Base-by-base conservation (phyloP, 2,329 filamentous ascomycete species). In the Beauveria scarabaeidicola region DNA sequence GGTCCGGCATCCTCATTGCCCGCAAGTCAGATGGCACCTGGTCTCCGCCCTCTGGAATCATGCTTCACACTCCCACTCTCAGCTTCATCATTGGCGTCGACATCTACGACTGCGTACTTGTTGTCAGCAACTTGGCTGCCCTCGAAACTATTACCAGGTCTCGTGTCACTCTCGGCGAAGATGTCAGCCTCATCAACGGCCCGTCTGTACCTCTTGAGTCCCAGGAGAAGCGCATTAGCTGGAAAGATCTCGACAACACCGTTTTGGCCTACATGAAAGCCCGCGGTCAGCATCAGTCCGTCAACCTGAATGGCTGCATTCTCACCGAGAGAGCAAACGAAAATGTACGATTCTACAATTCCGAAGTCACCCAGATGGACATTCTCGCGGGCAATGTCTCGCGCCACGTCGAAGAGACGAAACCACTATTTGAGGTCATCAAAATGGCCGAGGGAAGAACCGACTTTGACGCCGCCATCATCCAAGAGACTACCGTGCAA, bases 51-150 rank as follows among this genome's bases (percentile, higher is more conserved):
- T 95, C 90, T 0, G 92, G 90, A 52, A 91, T 97, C 64, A 83
- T 96, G 76, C 81, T 96, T 51, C 93, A 97, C 70, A 96, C 93
- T 0, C 85, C 90, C 1, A 91, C 89, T 1, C 80, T 97, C 38
- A 93, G 91, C 40, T 97, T 97, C 69, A 82, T 96, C 57, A 87
- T 92, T 6, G 93, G 92, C 2, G 88, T 96, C 44, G 93, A 97
- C 70, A 91, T 97, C 36, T 97, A 97, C 77, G 93, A 97, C 72
- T 96, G 92, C 69, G 89, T 97, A 15, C 82, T 97, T 9, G 89
- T 97, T 40, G 92, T 97, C 69, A 97, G 96, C 75, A 91, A 89
- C 48, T 84, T 89, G 50, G 82, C 90, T 60, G 91, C 91, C 7
- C 77, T 97, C 51, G 89, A 96, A 65, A 85, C 89, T 1, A 95